A percentile compares a stretch with the other conserved stretches of the same genome.
Evolutionary conservation across 1,284 basidiomycete genomes (phyloP).

Genomic region (Somion occarium): DNA sequence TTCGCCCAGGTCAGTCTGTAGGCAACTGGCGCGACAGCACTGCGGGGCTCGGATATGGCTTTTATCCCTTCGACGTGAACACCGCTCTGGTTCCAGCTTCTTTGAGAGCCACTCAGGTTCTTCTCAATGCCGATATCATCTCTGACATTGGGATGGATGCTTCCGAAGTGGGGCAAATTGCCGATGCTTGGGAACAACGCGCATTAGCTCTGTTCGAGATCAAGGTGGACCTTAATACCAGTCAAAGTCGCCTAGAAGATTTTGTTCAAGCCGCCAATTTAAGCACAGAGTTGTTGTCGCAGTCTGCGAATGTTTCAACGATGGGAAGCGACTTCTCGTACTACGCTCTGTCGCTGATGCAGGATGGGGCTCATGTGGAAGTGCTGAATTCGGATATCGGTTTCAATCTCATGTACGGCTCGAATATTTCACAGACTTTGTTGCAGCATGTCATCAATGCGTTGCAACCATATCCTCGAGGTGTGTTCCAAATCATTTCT

Average conservation of each 20-base stretch:
- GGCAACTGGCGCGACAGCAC: conserved; percentile 51
- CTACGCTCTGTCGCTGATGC: conserved; percentile 32
- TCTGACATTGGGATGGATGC: conserved; percentile 8
- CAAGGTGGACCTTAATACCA: conserved; percentile 25
- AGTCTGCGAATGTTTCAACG: background rate
- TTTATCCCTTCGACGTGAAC: conserved; percentile 45
- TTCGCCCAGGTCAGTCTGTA: conserved; percentile 27
- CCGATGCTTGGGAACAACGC: conserved; percentile 36
- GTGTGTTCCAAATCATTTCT: conserved; percentile 14
- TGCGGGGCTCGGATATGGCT: conserved; percentile 41
- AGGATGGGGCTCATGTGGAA: conserved; percentile 27
- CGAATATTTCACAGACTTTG: conserved; percentile 27
- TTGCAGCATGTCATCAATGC: conserved; percentile 33
- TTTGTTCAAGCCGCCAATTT: conserved; percentile 37
- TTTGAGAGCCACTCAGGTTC: conserved; percentile 36
- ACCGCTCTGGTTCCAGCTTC: conserved; percentile 44
- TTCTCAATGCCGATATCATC: conserved; percentile 32
- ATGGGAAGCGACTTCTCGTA: conserved; percentile 18
- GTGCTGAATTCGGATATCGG: conserved; percentile 36
- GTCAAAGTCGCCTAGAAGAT: conserved; percentile 30
- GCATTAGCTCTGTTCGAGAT: conserved; percentile 40
- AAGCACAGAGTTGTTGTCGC: conserved; percentile 27
- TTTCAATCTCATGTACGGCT: conserved; percentile 35
- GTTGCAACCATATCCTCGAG: conserved; percentile 37
- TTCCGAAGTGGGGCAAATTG: conserved; percentile 22